These are phyloP conservation scores for Pichia phayaonensis DNA, from an alignment of 805 yeast species.

Conservation along the genomic window DNA sequence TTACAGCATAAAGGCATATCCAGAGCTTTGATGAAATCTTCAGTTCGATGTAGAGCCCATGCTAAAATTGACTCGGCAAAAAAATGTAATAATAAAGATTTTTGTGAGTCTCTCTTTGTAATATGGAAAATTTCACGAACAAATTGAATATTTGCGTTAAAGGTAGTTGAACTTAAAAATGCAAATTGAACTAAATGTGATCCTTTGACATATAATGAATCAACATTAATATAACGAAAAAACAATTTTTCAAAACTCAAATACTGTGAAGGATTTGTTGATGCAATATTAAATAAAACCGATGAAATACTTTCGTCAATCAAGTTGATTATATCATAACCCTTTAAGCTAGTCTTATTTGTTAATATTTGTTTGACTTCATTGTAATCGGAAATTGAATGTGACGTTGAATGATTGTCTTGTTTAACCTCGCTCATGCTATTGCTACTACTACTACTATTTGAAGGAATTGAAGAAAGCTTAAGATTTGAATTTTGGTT, in stretches of 20 bases:
- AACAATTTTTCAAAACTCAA: slow-evolving; percentile 28
- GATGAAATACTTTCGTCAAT: slow-evolving; percentile 35
- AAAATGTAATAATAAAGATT: slow-evolving; percentile 37
- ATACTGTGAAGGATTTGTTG: slow-evolving; percentile 41
- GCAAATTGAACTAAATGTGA: slow-evolving; percentile 40
- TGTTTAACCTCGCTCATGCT: not conserved
- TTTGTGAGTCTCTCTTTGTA: slow-evolving; percentile 38
- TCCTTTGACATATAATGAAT: slow-evolving; percentile 33
- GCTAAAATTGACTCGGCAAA: slow-evolving; percentile 37
- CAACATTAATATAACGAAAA: slow-evolving; percentile 25
- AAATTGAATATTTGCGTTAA: slow-evolving; percentile 33
- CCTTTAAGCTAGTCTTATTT: slow-evolving; percentile 1
- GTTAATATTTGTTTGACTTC: slow-evolving; percentile 9
- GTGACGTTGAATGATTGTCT: not conserved
- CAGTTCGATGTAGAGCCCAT: slow-evolving; percentile 46
- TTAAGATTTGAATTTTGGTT: not conserved
- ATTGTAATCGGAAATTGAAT: slow-evolving; percentile 2
- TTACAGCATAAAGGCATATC: slow-evolving; percentile 10
- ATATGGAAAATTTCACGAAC: slow-evolving; percentile 30
- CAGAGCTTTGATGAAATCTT: slow-evolving; percentile 31
- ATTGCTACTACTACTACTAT: not conserved
- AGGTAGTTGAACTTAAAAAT: slow-evolving; percentile 32
- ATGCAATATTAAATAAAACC: slow-evolving; percentile 39
- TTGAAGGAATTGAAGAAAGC: not conserved
- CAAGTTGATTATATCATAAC: slow-evolving; percentile 20